These are phyloP conservation scores for Gastrodia elata DNA, from an alignment of 106 monocot genomes.

Conservation along the genomic window DNA sequence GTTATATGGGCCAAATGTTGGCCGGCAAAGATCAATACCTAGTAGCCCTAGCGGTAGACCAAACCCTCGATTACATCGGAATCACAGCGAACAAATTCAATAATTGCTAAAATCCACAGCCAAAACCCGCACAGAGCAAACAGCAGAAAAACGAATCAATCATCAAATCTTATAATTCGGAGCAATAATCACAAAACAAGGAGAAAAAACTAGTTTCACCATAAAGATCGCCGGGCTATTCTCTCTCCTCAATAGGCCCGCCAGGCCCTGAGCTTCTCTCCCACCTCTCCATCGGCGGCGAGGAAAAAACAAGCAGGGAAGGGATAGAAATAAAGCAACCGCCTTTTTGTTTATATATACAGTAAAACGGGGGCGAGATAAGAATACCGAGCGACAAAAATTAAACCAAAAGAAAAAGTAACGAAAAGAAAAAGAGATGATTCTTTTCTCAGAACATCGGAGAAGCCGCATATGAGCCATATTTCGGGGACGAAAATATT, in stretches of 20 bases:
- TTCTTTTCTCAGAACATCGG: background rate
- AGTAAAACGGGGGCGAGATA: background rate
- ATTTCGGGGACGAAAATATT: background rate
- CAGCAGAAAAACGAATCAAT: too few relatives aligned
- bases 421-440: background rate
- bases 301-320: background rate
- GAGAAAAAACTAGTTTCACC: background rate
- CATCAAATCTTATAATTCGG: background rate
- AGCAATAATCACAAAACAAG: background rate
- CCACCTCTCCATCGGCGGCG: constrained; percentile 4
- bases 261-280: background rate
- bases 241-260: background rate
- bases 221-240: background rate
- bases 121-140: background rate
- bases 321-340: background rate
- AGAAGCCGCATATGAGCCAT: background rate
- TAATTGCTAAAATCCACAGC: background rate
- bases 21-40: background rate
- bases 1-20: too few relatives aligned
- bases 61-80: background rate
- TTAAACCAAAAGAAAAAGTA: background rate
- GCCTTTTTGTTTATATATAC: background rate
- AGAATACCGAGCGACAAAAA: background rate
- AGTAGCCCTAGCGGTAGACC: constrained; percentile 3
- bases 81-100: background rate